Percentiles rank a stretch among this genome's conserved stretches.
Conservation (phyloP, 192 early-diverging fungal genomes). For the Backusella luteola region DNA sequence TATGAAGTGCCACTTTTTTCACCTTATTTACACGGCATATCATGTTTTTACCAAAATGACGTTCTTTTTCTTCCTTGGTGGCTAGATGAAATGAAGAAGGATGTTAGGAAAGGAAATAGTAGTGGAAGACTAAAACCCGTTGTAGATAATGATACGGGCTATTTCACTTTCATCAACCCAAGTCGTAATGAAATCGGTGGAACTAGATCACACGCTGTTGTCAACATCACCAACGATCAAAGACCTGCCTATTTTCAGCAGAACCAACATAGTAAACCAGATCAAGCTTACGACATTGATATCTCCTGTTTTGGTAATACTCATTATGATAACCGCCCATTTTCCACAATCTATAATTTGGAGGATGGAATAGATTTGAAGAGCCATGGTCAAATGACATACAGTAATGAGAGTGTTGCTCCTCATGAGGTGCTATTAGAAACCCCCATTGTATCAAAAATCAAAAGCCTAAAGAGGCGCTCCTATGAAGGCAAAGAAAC, state of each 20-base stretch:
- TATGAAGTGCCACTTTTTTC: constrained; percentile 6
- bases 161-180: neutral
- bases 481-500: neutral
- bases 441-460: neutral
- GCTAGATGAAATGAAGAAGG: neutral
- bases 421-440: neutral
- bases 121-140: neutral
- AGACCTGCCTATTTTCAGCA: neutral
- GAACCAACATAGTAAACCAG: neutral
- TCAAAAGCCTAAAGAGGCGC: neutral
- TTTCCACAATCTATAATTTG: neutral
- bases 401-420: neutral
- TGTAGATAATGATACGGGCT: neutral
- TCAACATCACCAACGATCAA: neutral
- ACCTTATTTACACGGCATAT: neutral
- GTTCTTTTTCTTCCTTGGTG: neutral
- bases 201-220: neutral
- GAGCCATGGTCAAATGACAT: neutral
- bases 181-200: neutral
- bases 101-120: neutral
- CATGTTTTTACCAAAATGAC: neutral
- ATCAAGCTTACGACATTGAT: neutral
- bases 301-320: neutral
- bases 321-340: neutral
- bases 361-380: neutral